Evolutionary conservation across 2,329 filamentous ascomycete species (phyloP), one percentile per base, ranked within the genome.

Genomic region (Pseudocercospora pini-densiflorae): DNA sequence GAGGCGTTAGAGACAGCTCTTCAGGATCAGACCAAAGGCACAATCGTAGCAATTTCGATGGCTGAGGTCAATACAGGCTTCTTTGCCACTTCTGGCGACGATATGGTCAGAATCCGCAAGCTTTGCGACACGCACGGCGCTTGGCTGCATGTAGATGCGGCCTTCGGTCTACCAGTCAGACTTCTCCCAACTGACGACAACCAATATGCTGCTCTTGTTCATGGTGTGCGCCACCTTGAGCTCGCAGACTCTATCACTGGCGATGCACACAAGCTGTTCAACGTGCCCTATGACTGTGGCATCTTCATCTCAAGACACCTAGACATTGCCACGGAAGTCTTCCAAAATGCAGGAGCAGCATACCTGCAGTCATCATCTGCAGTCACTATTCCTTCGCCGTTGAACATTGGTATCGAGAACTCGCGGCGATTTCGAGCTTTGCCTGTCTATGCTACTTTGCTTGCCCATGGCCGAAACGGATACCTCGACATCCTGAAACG

Each of bases 271-370:
- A 97, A 97, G 76, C 81, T 97, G n/a, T 85, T 98, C 67, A 97
- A 97, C 72, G 93, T 97, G 54, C 94, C 94, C 0, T 97, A 97
- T 74, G 94, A 97, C 78, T 94, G 90, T 73, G 94, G 94, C 51
- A 90, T 97, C 79, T 96, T 97, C 84, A 87, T 97, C 72, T 92
- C 89, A 60, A 87, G 88, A 19, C 87, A 91, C 68, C 80, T 86
- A 7, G 73, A 79, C 2, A 81, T 87, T 12, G 85, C 90, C 0
- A 82, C 84, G 31, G 79, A 85, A 4, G 89, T 93, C 9, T 97
- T 94, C 79, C 85, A 87, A 66, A 97, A 97, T 79, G 88, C 92
- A 33, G 94, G 94, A 76, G 94, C 94, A 2, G 91, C 90, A 1
- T 97, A 97, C 75, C 87, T 97, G 54, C 80, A 83, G 5, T 78